Evolutionary conservation across 345 rosid species (phyloP), one percentile per base, ranked within the genome.

Genomic region (Erysimum cheiranthoides): DNA sequence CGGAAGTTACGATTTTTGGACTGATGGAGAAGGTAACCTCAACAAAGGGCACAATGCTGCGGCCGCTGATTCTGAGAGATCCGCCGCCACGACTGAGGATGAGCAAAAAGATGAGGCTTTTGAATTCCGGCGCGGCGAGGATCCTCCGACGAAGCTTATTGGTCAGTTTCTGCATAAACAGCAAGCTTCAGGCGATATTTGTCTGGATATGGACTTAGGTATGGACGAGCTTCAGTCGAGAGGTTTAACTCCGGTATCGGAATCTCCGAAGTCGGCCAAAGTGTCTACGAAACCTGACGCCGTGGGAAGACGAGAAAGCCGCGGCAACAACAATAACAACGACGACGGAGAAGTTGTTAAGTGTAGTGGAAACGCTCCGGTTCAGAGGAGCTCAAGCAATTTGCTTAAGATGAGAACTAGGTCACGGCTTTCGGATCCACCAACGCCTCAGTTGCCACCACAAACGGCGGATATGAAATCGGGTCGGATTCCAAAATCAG

Each of bases 1-100:
- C 18, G 79, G 89, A n/a, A 89, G 95, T 74, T 86, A 82, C 78
- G 91, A 85, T 76, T 87, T 89, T 51, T 79, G 85, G 83, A 71
- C 74, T 8, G 86, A 86, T 53, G 75, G 60, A 1, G 70, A n/a
- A 13, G 63, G 70, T 12, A 75, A 79, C 34, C 46, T 46, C 11
- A 77, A 73, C 17, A 70, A 79, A 65, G 75, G 56, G 0, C 4
- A 34, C 2, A 28, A 52, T 68, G 60, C 17, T 60, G 63, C 25
- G 1, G 59, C 42, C 32, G 13, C 59, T 16, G 75, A 70, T 1
- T 66, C 51, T 45, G 70, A 36, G 8, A 73, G 67, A 73, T 68
- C 76, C 65, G 56, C 72, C 9, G 45, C 40, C 0, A 40, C 36
- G n/a, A 8, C 56, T 18, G 66, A 46, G 18, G 74, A 78, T 0